Evolutionary conservation across 1,139 yeast genomes (phyloP).

Genomic region (Geotrichum carabidarum): DNA sequence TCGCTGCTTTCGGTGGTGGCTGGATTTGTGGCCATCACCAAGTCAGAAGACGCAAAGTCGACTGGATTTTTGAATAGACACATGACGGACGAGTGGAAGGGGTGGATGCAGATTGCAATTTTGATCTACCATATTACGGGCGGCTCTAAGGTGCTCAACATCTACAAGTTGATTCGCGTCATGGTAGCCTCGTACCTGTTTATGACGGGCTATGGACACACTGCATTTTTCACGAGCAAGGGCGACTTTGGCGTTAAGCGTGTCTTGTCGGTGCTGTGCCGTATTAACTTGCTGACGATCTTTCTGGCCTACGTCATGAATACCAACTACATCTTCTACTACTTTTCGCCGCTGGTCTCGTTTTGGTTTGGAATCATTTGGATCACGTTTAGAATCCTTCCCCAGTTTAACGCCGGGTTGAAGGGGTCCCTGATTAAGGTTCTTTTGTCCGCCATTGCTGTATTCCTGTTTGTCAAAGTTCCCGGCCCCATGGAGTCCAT

Average conservation of each 20-base stretch:
- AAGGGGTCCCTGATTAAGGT: slow-evolving; percentile 24
- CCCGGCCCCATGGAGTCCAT: slow-evolving; percentile 24
- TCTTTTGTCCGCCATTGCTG: slow-evolving; percentile 18
- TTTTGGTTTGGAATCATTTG: slow-evolving; percentile 28
- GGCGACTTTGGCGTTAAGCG: slow-evolving; percentile 27
- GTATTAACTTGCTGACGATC: slow-evolving; percentile 26
- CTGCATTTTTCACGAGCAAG: slow-evolving; percentile 26
- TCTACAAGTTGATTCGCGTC: slow-evolving; percentile 27
- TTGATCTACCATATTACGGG: slow-evolving; percentile 30
- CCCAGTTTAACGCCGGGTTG: slow-evolving; percentile 22
- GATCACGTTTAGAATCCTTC: slow-evolving; percentile 24
- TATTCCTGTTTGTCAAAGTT: slow-evolving; percentile 21
- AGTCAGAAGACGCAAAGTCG: slow-evolving; percentile 20
- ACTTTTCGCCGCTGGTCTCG: slow-evolving; percentile 28
- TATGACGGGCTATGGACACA: slow-evolving; percentile 30
- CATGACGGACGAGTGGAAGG: slow-evolving; percentile 31
- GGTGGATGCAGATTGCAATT: slow-evolving; percentile 31
- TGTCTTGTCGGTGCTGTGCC: slow-evolving; percentile 26
- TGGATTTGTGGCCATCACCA: slow-evolving; percentile 19
- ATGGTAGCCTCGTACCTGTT: slow-evolving; percentile 29
- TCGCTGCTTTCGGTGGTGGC: slow-evolving; percentile 16
- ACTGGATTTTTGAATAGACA: slow-evolving; percentile 27
- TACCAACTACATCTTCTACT: slow-evolving; percentile 28
- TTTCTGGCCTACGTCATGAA: slow-evolving; percentile 28
- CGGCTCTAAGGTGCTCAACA: slow-evolving; percentile 26